phyloP scores from a whole-genome alignment of 768 basidiomycete genomes.

The Pleurotus platypus region DNA sequence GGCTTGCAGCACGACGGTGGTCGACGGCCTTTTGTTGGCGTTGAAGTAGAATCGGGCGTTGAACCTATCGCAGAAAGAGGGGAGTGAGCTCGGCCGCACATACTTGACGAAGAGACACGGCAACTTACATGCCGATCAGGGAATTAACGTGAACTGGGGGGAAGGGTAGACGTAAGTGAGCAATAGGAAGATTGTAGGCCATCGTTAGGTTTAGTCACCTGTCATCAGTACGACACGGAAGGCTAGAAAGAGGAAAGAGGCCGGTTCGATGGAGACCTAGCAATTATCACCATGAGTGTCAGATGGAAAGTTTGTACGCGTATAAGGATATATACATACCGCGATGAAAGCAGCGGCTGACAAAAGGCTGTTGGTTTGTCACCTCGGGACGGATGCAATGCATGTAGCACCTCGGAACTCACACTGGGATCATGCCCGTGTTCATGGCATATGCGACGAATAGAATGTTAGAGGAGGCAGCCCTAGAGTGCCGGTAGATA shows the following conservation, averaged over 20 bases:
- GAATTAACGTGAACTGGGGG: conserved; percentile 1
- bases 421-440: conserved; percentile 4
- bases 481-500: not conserved
- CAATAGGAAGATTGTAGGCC: too few species aligned
- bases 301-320: not conserved
- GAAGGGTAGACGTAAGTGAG: too few species aligned
- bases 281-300: not conserved
- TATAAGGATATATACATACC: not conserved
- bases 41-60: conserved; percentile 2
- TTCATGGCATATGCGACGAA: conserved; percentile 2
- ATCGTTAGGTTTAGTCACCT: not conserved
- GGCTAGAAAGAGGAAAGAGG: not conserved
- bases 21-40: not conserved
- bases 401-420: not conserved
- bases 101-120: not conserved
- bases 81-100: not conserved
- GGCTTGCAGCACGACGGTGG: conserved; percentile 1
- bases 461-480: not conserved
- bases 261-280: not conserved
- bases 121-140: not conserved
- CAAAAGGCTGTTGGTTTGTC: not conserved
- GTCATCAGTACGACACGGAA: conserved; percentile 1
- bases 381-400: not conserved
- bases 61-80: not conserved
- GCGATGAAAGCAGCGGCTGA: not conserved